phyloP scores from a whole-genome alignment of 163 green algal species.

The Scenedesmus sp. region DNA sequence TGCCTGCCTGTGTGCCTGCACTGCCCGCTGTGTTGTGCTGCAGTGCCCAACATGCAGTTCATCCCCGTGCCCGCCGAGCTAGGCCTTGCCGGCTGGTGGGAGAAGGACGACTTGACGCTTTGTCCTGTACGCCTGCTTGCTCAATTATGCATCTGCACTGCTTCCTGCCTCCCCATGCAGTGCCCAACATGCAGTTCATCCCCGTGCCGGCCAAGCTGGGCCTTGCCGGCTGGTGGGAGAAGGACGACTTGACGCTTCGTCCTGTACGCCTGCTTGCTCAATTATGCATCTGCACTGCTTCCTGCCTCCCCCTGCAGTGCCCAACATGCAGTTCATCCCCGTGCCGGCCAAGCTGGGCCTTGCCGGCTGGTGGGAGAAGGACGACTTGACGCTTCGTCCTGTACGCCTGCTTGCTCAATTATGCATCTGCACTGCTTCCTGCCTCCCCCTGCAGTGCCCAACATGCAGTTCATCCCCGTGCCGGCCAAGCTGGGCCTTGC shows the following conservation, averaged over 20 bases:
- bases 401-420: not conserved
- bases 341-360: not conserved
- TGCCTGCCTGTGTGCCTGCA: not conserved
- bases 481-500: not conserved
- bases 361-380: too few species aligned
- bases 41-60: not conserved
- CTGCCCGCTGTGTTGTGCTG: constrained; percentile 2
- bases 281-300: too few species aligned
- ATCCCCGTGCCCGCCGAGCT: not conserved
- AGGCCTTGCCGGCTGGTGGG: too few species aligned
- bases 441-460: constrained; percentile 45
- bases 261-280: too few species aligned
- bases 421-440: not conserved
- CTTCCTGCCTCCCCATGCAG: constrained; percentile 28
- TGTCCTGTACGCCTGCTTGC: not conserved
- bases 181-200: constrained; percentile 49
- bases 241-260: too few species aligned
- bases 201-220: constrained; percentile 1
- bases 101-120: not conserved
- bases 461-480: constrained; percentile 47
- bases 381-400: not conserved
- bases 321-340: not conserved
- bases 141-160: not conserved
- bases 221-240: not conserved
- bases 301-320: not conserved